These are phyloP conservation scores for Spatholobus suberectus DNA, from an alignment of 306 rosid species.

Conservation along the genomic window DNA sequence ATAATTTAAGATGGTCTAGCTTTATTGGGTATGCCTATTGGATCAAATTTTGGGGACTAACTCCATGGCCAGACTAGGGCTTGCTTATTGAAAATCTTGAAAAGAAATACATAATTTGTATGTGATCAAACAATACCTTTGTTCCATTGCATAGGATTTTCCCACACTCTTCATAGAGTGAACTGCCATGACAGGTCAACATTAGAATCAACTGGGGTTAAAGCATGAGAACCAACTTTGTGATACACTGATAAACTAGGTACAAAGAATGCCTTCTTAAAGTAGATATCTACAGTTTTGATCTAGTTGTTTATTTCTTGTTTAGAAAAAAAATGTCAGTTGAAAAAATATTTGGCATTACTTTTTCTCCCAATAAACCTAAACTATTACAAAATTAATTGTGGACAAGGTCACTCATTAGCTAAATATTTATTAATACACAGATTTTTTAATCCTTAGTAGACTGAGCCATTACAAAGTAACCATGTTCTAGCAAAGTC, in stretches of 20 bases:
- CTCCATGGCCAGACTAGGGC: background rate
- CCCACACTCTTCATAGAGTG: conserved; percentile 81
- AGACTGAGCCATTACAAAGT: conserved; percentile 8
- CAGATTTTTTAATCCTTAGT: background rate
- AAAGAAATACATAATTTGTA: conserved; percentile 13
- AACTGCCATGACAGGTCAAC: conserved; percentile 95
- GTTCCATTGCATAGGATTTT: conserved; percentile 68
- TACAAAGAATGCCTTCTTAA: conserved; percentile 89
- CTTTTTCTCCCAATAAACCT: background rate
- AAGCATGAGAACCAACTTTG: conserved; percentile 82
- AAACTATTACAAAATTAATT: conserved; percentile 1
- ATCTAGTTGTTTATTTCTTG: conserved; percentile 29
- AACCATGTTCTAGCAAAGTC: conserved; percentile 28
- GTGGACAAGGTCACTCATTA: conserved; percentile 17
- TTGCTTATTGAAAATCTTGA: background rate
- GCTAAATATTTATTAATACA: background rate
- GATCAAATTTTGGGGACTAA: background rate
- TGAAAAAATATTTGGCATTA: background rate
- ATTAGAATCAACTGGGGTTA: conserved; percentile 55
- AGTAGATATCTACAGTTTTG: conserved; percentile 71
- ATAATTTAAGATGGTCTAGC: background rate
- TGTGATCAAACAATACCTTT: conserved; percentile 59
- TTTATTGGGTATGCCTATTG: conserved; percentile 4
- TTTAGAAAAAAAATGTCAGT: background rate
- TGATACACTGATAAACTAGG: conserved; percentile 78